Conservation (phyloP, 2,329 filamentous ascomycete species). For the Fusarium vanettenii region DNA sequence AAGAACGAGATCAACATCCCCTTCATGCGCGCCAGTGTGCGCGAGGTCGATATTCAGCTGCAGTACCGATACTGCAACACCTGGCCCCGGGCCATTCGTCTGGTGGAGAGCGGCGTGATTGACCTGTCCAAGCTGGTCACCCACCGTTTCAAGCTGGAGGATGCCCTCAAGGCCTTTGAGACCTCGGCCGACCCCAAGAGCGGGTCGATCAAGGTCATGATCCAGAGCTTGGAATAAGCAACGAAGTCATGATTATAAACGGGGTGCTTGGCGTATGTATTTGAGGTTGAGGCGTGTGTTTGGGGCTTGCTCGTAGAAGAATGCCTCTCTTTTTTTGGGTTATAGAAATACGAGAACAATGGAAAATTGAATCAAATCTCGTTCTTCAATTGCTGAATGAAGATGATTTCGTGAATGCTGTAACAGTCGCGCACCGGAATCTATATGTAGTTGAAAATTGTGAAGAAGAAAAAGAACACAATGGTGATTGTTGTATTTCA, state of each 20-base stretch:
- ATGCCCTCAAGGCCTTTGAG: conserved; percentile 90
- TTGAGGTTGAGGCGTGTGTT: conserved; percentile 35
- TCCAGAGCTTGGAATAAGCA: conserved; percentile 74
- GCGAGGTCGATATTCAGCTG: conserved; percentile 94
- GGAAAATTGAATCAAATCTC: conserved; percentile 4
- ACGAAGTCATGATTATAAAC: conserved; percentile 22
- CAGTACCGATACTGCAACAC: conserved; percentile 98
- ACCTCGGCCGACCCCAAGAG: conserved; percentile 89
- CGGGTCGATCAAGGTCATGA: conserved; percentile 97
- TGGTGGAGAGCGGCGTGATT: conserved; percentile 86
- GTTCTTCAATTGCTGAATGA: not conserved
- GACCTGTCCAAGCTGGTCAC: conserved; percentile 86
- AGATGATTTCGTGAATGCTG: not conserved
- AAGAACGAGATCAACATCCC: conserved; percentile 96
- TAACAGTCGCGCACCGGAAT: not conserved
- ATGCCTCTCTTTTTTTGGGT: conserved; percentile 18
- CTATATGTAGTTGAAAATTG: not conserved
- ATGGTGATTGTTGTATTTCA: not conserved
- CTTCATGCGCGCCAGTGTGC: conserved; percentile 91
- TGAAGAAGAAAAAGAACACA: not conserved
- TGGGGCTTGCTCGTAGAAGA: conserved; percentile 20
- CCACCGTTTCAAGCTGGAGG: conserved; percentile 86
- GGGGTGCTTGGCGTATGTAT: conserved; percentile 41
- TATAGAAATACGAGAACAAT: conserved; percentile 37
- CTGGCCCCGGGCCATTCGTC: conserved; percentile 91